These are phyloP conservation scores for Cucurbitaria berberidis DNA, from an alignment of 2,329 filamentous ascomycete genomes.

Conservation along the genomic window DNA sequence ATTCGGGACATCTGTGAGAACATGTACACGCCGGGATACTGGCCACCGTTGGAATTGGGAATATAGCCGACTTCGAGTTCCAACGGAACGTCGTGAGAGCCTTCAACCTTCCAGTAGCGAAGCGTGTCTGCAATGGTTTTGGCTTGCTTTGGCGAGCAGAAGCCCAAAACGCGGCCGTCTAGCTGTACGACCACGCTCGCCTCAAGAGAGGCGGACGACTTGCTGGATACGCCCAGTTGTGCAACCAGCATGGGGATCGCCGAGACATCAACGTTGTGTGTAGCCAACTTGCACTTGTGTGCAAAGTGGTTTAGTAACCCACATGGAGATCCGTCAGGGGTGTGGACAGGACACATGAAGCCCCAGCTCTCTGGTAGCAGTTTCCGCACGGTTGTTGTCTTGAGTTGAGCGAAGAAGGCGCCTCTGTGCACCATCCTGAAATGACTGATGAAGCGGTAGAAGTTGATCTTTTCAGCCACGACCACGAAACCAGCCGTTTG, in stretches of 20 bases:
- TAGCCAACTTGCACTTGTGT: constrained; percentile 92
- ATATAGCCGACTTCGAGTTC: constrained; percentile 93
- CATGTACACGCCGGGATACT: constrained; percentile 96
- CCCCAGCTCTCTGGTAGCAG: constrained; percentile 96
- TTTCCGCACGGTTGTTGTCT: constrained; percentile 96
- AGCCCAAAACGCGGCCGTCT: constrained; percentile 88
- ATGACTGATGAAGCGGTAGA: constrained; percentile 96
- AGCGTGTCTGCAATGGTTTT: constrained; percentile 83
- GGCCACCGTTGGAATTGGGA: constrained; percentile 85
- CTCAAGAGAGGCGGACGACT: constrained; percentile 77
- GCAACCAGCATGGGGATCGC: constrained; percentile 74
- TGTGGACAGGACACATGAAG: constrained; percentile 96
- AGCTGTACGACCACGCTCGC: constrained; percentile 90
- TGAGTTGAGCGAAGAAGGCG: constrained; percentile 97
- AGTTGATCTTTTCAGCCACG: constrained; percentile 98
- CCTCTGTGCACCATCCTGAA: constrained; percentile 99
- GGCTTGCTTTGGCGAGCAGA: constrained; percentile 85
- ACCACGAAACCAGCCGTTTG: constrained; percentile 95
- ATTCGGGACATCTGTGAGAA: constrained; percentile 83
- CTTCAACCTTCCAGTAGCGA: constrained; percentile 94
- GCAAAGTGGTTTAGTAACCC: constrained; percentile 93
- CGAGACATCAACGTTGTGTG: constrained; percentile 74
- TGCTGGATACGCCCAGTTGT: constrained; percentile 78
- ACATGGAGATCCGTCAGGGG: constrained; percentile 93
- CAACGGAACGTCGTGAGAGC: constrained; percentile 76